Evolutionary conservation across 768 basidiomycete species (phyloP), one percentile per base, ranked within the genome.

Genomic region (Dentipellis fragilis): DNA sequence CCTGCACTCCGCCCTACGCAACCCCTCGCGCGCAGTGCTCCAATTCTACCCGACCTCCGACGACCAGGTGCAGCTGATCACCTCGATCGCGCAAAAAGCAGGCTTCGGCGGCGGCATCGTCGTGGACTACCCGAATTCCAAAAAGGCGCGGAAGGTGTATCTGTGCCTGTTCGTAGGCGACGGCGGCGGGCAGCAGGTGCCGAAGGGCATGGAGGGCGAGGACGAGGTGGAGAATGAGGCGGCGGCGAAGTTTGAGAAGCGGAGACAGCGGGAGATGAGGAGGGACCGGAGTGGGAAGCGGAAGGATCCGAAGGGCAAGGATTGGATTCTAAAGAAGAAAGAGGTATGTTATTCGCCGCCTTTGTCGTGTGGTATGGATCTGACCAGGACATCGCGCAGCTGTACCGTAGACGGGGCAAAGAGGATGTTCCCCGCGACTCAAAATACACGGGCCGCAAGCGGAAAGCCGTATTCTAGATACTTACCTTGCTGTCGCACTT

Each of bases 11-110:
- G 80, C 87, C 10, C 80, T 95, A 29, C 79, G 85, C 51, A 91
- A 89, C 66, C 90, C 90, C 10, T 86, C 90, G 0, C 80, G 93
- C 35, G 93, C 89, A 3, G 76, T 93, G 19, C 78, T 93, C 59
- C 93, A 96, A 67, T 97, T 99, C 69, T 99, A 99, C 68, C 96
- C 96, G 8, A 87, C 90, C 1, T 91, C 89, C 5, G 96, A 99
- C 70, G 93, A 98, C 66, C 96, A 99, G 71, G 86, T 98, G 63
- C 89, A 90, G 62, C 80, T 99, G 54, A 93, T 98, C 64, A 95
- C 94, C 7, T 85, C 85, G 2, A 85, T 85, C 60, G 96, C 96
- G 3, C 92, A 93, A 65, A 87, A 84, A 63, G 93, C 95, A 7
- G 96, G 96, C 1, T 99, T 99, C 68, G 93, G 93, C 4, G 96